Base-by-base conservation (phyloP, 2,329 filamentous ascomycete genomes). In the Cercospora zeina region DNA sequence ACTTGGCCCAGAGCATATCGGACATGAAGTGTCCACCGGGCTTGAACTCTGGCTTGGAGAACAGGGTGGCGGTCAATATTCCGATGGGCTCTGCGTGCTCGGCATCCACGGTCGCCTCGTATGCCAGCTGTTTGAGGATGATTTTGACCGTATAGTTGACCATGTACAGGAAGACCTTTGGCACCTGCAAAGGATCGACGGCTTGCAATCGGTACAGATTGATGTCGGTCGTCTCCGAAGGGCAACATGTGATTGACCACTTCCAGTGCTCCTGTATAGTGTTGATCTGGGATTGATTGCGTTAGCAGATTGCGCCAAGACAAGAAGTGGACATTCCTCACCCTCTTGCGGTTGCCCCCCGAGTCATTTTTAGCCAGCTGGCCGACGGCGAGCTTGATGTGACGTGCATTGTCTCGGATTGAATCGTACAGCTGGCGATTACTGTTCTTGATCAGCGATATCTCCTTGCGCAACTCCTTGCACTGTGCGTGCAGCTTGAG, bases 1-100 rank as follows among this genome's bases (percentile, higher is more conserved):
- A 89, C 75, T 97, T 97, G 59, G 93, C 88, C 71, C 96, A 88
- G 31, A 97, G 81, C 62, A 97, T 90, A 72, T 96, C 90, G 57
- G 91, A 87, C 62, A 96, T 80, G 8, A 86, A 88, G 55, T 87
- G 83, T 82, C 87, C 89, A 58, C 83, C 80, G 71, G 90, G 89
- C 13, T 67, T 66, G 59, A 71, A 73, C 14, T 85, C 81, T 16
- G 85, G 81, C 57, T 84, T 81, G 0, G 89, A 88, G 73, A 96
- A 93, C 31, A 96, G 83, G 66, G 87, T 85, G 6, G 88, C 89
- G 0, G 87, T 83, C 24, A 93, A 81, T 24, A 93, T 85, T n/a
- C 91, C 91, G 49, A 96, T 83, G 0, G 90, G 88, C 68, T 95
- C 89, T 9, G 90, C 91, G 61, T 74, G 72, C 16, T 72, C 71